Evolutionary conservation across 371 early-diverging fungal species (phyloP), one percentile per base, ranked within the genome.

Genomic region (Amoeboradix gromovi): DNA sequence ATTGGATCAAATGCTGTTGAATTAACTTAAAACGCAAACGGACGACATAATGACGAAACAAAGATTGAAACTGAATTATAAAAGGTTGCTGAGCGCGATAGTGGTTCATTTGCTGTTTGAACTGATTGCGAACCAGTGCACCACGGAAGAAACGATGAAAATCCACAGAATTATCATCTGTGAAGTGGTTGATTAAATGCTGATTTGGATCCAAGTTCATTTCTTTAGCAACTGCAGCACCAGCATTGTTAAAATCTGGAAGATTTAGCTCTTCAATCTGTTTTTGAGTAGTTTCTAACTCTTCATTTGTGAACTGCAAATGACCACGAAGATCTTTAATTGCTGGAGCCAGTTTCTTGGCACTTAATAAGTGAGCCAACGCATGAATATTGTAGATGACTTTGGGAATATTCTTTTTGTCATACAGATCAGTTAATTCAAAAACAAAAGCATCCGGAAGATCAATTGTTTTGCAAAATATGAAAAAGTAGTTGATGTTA

Each of bases 371-470:
- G 76, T 95, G 95, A 76, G 91, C 92, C 66, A 98, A 84, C 0
- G 98, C 98, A 75, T 99, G 99, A 68, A 99, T 86, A 78, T 98
- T 97, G 77, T 98, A 98, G 72, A 99, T 93, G 12, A 99, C 98
- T 75, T 92, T 92, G 29, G 98, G 98, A 75, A 98, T 89, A 77
- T 99, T 99, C 77, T 97, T 99, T 78, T 89, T 88, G 70, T 98
- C 98, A 78, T 98, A 98, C 17, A 97, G 78, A 79, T 99, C 99
- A 0, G 94, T 91, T 71, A 92, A 78, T 76, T 98, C 99, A 80
- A 98, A 99, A 74, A 89, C 85, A 80, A 97, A 99, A 71, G 89
- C 85, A 72, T 86, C 81, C 1, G 98, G 96, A 17, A 98, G 77
- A 0, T 87, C 86, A 27, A 91, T 84, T 48, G 85, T 80, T 66